Base-by-base conservation (phyloP, 2,329 filamentous ascomycete species). In the Aureobasidium zeae region DNA sequence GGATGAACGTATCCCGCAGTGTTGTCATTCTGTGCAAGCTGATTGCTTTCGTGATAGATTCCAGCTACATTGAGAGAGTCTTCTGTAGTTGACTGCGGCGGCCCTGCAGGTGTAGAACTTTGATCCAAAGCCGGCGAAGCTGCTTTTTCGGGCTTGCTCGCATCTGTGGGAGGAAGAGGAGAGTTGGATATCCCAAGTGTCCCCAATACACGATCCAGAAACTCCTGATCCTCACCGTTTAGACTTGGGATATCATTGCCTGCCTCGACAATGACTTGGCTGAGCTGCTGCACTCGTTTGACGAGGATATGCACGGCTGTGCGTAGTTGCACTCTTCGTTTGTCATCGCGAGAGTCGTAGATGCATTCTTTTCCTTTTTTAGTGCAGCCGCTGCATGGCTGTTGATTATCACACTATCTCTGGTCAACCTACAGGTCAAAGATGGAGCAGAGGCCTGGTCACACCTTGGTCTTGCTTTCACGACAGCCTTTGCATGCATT, bases 191-290 rank as follows among this genome's bases (percentile, higher is more conserved):
- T 26, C 32, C 42, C 19, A 21, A 39, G 33, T 51, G 48, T 44
- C 16, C 44, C 31, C 42, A 48, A 52, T 2, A 63, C 47, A 1
- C 61, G 60, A 45, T 63, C 65, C 3, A 63, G 62, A 19, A 61
- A 62, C 7, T 61, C 63, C 5, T 63, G 63, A 36, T 67, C 63
- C 16, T 44, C 32, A 22, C 28, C 8, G 11, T 41, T 32, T 17
- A 37, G 10, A 19, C n/a, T 15, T 25, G 33, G 42, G n/a, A 45
- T 19, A 22, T 26, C 48, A 50, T n/a, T 21, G 5, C 17, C 43
- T 28, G 28, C 30, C 25, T 46, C 43, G 15, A 46, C 10, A 11
- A 29, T 29, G 36, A 39, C 35, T 19, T 33, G 19, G 30, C 29
- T 34, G 29, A 43, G 39, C 9, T 43, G 39, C 11, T 43, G 39